phyloP scores from a whole-genome alignment of 164 flowering plant species.

The Tetracentron sinense region DNA sequence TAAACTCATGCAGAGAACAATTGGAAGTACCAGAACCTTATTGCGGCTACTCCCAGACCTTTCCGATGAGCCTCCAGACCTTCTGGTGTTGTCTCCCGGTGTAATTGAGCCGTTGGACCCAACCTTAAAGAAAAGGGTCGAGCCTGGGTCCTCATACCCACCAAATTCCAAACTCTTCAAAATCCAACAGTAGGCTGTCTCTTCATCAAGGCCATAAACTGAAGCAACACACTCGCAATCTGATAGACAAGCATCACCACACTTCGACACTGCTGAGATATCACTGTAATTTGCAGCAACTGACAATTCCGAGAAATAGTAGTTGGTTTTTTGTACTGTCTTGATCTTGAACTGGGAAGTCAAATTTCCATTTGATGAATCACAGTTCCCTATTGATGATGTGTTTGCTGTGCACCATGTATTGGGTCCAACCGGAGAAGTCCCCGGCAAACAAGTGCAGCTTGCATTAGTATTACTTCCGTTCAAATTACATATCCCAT shows the following conservation, averaged over 20 bases:
- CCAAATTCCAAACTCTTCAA: slow-evolving; percentile 75
- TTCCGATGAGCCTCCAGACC: slow-evolving; percentile 20
- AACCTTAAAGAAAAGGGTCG: slow-evolving; percentile 71
- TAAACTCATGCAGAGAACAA: slow-evolving; percentile 47
- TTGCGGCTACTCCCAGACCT: slow-evolving; percentile 15
- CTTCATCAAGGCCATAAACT: slow-evolving; percentile 76
- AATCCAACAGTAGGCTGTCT: slow-evolving; percentile 82
- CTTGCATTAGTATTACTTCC: slow-evolving; percentile 61
- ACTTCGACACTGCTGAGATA: slow-evolving; percentile 36
- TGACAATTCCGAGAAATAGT: slow-evolving; percentile 59
- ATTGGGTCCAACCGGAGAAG: slow-evolving; percentile 22
- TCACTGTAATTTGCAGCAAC: slow-evolving; percentile 77
- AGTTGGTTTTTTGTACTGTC: slow-evolving; percentile 55
- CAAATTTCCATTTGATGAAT: slow-evolving; percentile 8
- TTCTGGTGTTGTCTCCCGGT: slow-evolving; percentile 2
- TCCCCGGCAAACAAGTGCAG: slow-evolving; percentile 70
- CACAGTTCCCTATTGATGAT: slow-evolving; percentile 29
- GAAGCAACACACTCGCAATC: slow-evolving; percentile 87
- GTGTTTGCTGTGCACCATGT: slow-evolving; percentile 32
- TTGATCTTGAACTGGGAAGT: slow-evolving; percentile 38
- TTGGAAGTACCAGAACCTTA: slow-evolving; percentile 62
- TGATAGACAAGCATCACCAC: slow-evolving; percentile 71
- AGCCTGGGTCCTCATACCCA: slow-evolving; percentile 69
- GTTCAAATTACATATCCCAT: slow-evolving; percentile 72
- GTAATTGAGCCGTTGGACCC: slow-evolving; percentile 30